Conservation (phyloP, 2,329 filamentous ascomycete genomes). For the Trichoderma arundinaceum region DNA sequence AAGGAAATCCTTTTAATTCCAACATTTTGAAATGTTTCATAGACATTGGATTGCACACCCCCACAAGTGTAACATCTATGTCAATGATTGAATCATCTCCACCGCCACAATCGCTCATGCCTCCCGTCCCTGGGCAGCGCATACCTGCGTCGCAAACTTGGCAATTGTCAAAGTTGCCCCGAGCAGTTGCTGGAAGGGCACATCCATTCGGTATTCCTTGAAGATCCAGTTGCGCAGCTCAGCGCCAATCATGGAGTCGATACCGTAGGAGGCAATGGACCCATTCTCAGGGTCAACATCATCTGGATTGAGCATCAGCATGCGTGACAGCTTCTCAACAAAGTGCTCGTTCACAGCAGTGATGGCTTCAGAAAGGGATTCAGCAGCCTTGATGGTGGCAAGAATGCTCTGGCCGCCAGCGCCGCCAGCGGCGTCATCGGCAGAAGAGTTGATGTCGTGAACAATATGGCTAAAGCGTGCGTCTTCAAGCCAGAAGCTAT, state of each 20-base stretch:
- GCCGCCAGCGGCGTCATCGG: slow-evolving; percentile 16
- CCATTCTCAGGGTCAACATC: slow-evolving; percentile 29
- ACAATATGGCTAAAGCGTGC: slow-evolving; percentile 34
- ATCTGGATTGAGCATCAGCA: slow-evolving; percentile 36
- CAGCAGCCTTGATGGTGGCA: slow-evolving; percentile 32
- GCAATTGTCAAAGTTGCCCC: slow-evolving; percentile 40
- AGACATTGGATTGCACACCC: not conserved
- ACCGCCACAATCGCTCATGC: not conserved
- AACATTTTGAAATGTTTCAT: not conserved
- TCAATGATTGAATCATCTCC: not conserved
- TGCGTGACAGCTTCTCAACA: slow-evolving; percentile 33
- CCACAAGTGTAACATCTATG: not conserved
- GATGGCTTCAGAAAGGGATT: slow-evolving; percentile 31
- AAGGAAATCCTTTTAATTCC: not conserved
- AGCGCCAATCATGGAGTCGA: slow-evolving; percentile 47
- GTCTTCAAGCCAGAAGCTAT: slow-evolving; percentile 41
- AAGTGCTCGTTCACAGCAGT: slow-evolving; percentile 32
- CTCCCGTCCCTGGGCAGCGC: slow-evolving; percentile 12
- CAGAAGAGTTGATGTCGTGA: slow-evolving; percentile 33
- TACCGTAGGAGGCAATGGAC: slow-evolving; percentile 42
- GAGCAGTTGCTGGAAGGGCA: slow-evolving; percentile 49
- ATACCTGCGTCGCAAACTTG: slow-evolving; percentile 31
- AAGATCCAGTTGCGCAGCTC: slow-evolving; percentile 47
- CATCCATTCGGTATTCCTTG: slow-evolving; percentile 46
- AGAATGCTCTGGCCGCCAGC: slow-evolving; percentile 33